Evolutionary conservation across 768 basidiomycete genomes (phyloP), one percentile per base, ranked within the genome.

Genomic region (Coprinopsis sp.): DNA sequence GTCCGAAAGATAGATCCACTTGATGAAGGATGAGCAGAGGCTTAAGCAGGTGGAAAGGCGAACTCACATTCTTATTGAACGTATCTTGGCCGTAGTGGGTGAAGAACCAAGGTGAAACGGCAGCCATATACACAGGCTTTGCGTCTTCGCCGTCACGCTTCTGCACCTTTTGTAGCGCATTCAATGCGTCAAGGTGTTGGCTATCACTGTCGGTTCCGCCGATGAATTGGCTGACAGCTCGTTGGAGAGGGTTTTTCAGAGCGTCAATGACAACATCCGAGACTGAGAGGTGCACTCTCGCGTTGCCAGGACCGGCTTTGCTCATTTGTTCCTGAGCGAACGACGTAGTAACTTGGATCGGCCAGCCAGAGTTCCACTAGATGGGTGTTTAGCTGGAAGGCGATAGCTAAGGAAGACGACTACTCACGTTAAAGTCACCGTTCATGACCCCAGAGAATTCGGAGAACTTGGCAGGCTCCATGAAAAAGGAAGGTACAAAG

Each of bases 341-440:
- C 22, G 62, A 58, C 7, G 67, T 62, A 3, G 72, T 82, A 10
- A 86, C 61, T 61, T 82, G 61, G 50, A 73, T 73, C 2, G 90
- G 87, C 90, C 90, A 92, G 29, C 72, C 90, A 22, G 76, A 75
- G 60, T 92, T 87, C 84, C 84, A 92, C 79, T 84, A 37, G n/a
- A 23, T 49, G 16, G 29, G 38, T 22, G 10, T 49, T 49, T 58
- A 40, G 53, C 49, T 18, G 33, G 12, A 38, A 46, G 48, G 13
- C 46, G 11, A 34, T 22, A 6, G 18, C 1, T 43, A 30, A 19
- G 18, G 14, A 43, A 6, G 50, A n/a, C 23, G 42, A 50, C 19
- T 13, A 56, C 73, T 44, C 56, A 84, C 83, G 49, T 77, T 78
- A 56, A 81, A 82, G 44, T 70, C 72, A 16, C 84, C 84, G 52